Evolutionary conservation across 371 early-diverging fungal genomes (phyloP).

Genomic region (Mucor plumbeus): DNA sequence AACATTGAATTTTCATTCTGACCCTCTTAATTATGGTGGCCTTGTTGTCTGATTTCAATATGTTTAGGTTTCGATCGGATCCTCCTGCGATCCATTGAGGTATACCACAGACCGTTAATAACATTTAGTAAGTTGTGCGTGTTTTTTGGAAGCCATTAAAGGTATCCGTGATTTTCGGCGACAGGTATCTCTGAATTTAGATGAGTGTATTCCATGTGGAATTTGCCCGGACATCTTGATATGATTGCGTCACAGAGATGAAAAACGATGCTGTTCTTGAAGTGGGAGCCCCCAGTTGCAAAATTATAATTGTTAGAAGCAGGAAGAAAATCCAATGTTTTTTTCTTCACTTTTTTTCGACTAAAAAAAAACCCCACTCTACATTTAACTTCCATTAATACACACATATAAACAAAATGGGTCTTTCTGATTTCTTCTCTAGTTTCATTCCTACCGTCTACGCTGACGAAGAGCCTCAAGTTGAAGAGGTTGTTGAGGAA

Average conservation of each 20-base stretch:
- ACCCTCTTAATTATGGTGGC: background rate
- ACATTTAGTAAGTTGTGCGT: background rate
- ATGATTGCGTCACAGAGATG: slow-evolving; percentile 11
- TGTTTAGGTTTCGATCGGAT: background rate
- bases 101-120: background rate
- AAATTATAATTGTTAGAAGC: slow-evolving; percentile 9
- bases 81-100: background rate
- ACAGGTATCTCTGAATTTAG: background rate
- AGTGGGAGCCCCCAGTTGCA: slow-evolving; percentile 7
- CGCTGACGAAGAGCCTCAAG: slow-evolving; percentile 45
- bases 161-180: slow-evolving; percentile 2
- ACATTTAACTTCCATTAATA: slow-evolving; percentile 16
- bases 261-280: slow-evolving; percentile 8
- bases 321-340: slow-evolving; percentile 9
- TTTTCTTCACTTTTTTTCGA: slow-evolving; percentile 13
- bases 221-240: background rate
- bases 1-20: background rate
- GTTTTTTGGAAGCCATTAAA: background rate
- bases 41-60: background rate
- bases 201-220: too few relatives aligned
- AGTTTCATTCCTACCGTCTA: slow-evolving; percentile 56
- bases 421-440: slow-evolving; percentile 56
- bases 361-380: slow-evolving; percentile 26
- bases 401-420: slow-evolving; percentile 37
- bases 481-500: slow-evolving; percentile 34